Percentiles rank a stretch among this genome's conserved stretches.
Conservation (phyloP, 139 green algal species). For the Coelastrella sp. region DNA sequence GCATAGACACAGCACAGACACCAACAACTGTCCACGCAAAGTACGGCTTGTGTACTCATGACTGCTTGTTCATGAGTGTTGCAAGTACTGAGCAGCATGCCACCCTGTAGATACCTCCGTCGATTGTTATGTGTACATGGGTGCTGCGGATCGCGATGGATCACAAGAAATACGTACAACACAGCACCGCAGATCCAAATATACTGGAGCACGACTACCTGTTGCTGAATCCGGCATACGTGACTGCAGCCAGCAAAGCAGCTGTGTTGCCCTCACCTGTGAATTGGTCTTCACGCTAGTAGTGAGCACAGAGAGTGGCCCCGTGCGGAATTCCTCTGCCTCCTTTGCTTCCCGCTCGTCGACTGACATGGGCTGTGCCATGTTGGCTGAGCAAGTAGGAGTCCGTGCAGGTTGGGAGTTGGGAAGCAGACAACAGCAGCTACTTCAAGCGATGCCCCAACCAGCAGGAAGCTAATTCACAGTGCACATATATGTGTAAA, state of each 20-base stretch:
- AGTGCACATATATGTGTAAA: not conserved
- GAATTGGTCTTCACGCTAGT: conserved; percentile 97
- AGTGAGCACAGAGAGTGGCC: conserved; percentile 95
- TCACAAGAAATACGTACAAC: too few species aligned
- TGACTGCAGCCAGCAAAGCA: not conserved
- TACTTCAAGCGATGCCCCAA: not conserved
- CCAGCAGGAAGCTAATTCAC: not conserved
- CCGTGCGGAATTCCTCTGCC: conserved; percentile 92
- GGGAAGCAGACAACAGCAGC: not conserved
- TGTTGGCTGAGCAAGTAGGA: not conserved
- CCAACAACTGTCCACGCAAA: too few species aligned
- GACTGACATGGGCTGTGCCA: conserved; percentile 65
- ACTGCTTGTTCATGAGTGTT: too few species aligned
- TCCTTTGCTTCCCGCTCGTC: conserved; percentile 94
- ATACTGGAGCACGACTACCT: too few species aligned
- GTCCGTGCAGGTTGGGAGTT: not conserved
- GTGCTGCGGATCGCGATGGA: too few species aligned
- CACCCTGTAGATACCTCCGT: too few species aligned
- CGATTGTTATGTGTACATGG: too few species aligned
- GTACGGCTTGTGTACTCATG: too few species aligned
- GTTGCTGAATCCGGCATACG: too few species aligned
- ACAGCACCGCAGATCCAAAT: too few species aligned
- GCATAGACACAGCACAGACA: too few species aligned
- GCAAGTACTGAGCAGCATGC: too few species aligned
- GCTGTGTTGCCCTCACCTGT: conserved; percentile 65